Conservation (phyloP, 1,284 basidiomycete genomes). For the Meira nashicola region DNA sequence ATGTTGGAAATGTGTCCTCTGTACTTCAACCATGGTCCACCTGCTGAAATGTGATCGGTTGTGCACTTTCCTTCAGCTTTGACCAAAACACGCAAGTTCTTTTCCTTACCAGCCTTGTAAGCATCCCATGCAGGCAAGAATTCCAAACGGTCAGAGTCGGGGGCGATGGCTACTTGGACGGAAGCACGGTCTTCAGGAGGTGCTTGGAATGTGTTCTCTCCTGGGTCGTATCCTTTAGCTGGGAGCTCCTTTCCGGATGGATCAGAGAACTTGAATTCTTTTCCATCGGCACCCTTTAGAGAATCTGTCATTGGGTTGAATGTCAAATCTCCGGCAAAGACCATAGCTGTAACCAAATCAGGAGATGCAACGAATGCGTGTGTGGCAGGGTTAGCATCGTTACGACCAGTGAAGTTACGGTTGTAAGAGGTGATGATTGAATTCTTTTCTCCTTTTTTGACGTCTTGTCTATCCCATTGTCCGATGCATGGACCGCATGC, state of each 20-base stretch:
- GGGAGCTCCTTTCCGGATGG: slow-evolving; percentile 89
- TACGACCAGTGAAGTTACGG: slow-evolving; percentile 99
- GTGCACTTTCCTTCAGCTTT: slow-evolving; percentile 99
- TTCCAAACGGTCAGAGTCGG: slow-evolving; percentile 89
- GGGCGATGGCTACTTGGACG: slow-evolving; percentile 81
- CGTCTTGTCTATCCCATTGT: slow-evolving; percentile 95
- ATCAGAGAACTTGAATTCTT: slow-evolving; percentile 91
- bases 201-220: slow-evolving; percentile 93
- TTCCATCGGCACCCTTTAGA: slow-evolving; percentile 84
- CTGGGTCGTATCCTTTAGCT: slow-evolving; percentile 88
- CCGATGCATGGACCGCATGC: slow-evolving; percentile 99
- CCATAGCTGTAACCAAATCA: slow-evolving; percentile 94
- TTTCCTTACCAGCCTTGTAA: slow-evolving; percentile 64
- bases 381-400: slow-evolving; percentile 98
- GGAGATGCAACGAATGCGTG: slow-evolving; percentile 98
- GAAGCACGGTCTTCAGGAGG: slow-evolving; percentile 78
- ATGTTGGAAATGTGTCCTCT: slow-evolving; percentile 99
- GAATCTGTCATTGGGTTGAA: slow-evolving; percentile 96
- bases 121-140: slow-evolving; percentile 86
- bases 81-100: slow-evolving; percentile 86
- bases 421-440: slow-evolving; percentile 95
- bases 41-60: slow-evolving; percentile 69
- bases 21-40: slow-evolving; percentile 99
- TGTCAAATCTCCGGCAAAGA: slow-evolving; percentile 84
- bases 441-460: slow-evolving; percentile 94